Evolutionary conservation across 371 early-diverging fungal genomes (phyloP), one percentile per base, ranked within the genome.

Genomic region (Choanephora cucurbitarum): DNA sequence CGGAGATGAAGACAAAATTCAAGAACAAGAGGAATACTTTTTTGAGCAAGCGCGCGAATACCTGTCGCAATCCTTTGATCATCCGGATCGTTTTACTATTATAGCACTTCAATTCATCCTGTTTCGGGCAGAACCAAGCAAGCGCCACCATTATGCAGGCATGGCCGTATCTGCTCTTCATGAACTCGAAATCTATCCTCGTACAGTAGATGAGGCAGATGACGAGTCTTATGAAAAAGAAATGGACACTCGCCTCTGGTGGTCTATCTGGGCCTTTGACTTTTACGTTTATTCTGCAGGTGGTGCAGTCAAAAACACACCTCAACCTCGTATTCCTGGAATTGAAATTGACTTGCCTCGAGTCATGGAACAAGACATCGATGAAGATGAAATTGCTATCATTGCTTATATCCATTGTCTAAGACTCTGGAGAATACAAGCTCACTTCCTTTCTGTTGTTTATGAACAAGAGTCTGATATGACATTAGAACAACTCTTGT

Each of bases 241-340:
- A 49, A 67, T 73, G 65, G 79, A 79, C 44, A 75, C 79, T 23
- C 67, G 79, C 0, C 65, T 79, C 22, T 79, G 79, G 79, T 79
- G 79, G 79, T 75, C 57, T 54, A 70, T 65, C 0, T 79, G 79
- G 79, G 61, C 67, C 13, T 66, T 66, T 40, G 79, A 79, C 32
- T 67, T 79, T 44, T 75, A 64, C 45, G 64, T 70, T 19, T 73
- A 70, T 45, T 69, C 75, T 3, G 60, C 74, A 11, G 37, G 37
- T 21, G 75, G 76, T 6, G 50, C 63, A 1, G 62, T 68, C 6
- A 73, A 72, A 23, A 67, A 62, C 24, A 69, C 73, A 13, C 71
- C 75, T n/a, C 70, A 64, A 21, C 60, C 66, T 5, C 62, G 66
- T 1, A 24, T 58, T 4, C 52, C 59, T 15, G 68, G 65, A 1